phyloP scores from a whole-genome alignment of 129 eudicot species.

The Lactuca saligna region DNA sequence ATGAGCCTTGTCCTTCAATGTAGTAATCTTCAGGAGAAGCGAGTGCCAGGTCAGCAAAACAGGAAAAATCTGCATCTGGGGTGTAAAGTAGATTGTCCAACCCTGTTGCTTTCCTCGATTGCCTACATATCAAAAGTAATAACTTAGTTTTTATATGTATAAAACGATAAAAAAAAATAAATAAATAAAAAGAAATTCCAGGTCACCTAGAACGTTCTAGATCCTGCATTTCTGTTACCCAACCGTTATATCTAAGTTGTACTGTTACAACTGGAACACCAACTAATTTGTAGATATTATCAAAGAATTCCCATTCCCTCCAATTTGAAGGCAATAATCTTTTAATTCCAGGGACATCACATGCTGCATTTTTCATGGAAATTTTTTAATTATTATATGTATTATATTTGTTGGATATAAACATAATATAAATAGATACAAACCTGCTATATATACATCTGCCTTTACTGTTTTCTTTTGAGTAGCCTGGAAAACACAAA shows the following conservation, averaged over 20 bases:
- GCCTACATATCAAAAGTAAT: constrained; percentile 42
- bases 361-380: constrained; percentile 51
- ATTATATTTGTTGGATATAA: not conserved
- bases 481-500: constrained; percentile 69
- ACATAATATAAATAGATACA: constrained; percentile 4
- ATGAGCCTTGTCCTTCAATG: constrained; percentile 89
- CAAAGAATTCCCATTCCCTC: constrained; percentile 88
- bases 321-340: constrained; percentile 75
- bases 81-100: constrained; percentile 94
- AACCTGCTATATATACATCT: constrained; percentile 98
- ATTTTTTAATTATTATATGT: constrained; percentile 2
- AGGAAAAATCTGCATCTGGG: constrained; percentile 98
- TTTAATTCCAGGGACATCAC: constrained; percentile 99
- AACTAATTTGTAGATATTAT: constrained; percentile 81
- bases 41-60: constrained; percentile 96
- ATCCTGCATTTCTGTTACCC: constrained; percentile 98
- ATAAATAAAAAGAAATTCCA: not conserved
- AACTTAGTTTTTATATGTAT: constrained; percentile 15
- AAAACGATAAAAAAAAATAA: not conserved
- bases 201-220: constrained; percentile 77
- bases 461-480: constrained; percentile 90
- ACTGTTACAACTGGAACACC: constrained; percentile 99
- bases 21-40: constrained; percentile 95
- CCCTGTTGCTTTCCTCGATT: constrained; percentile 80
- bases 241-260: constrained; percentile 94